A percentile compares a stretch with the other conserved stretches of the same genome.
These are phyloP conservation scores for Fagopyrum homotropicum DNA, from an alignment of 148 eudicot genomes.

Conservation along the genomic window DNA sequence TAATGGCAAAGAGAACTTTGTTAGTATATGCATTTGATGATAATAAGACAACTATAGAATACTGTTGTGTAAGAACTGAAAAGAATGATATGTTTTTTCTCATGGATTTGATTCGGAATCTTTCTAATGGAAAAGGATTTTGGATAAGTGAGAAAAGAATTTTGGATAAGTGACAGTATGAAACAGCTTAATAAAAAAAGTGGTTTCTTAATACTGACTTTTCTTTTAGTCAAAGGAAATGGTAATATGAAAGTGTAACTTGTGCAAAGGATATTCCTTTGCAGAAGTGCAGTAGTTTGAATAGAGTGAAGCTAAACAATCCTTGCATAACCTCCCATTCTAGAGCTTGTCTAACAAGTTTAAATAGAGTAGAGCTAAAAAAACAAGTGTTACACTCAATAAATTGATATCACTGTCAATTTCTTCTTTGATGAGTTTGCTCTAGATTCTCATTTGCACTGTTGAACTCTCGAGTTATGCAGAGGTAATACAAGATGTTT, in stretches of 20 bases:
- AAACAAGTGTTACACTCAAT: too few relatives aligned
- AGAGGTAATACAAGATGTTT: too few relatives aligned
- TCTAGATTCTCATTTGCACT: too few relatives aligned
- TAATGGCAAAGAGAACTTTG: constrained; percentile 11
- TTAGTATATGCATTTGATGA: background rate
- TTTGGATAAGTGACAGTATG: too few relatives aligned
- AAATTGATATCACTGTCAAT: too few relatives aligned
- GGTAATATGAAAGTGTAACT: background rate
- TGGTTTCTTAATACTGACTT: background rate
- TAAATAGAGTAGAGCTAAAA: too few relatives aligned
- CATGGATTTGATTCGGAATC: background rate
- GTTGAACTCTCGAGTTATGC: too few relatives aligned
- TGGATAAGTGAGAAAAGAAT: background rate
- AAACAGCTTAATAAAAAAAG: background rate
- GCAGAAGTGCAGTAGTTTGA: too few relatives aligned
- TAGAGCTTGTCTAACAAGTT: too few relatives aligned
- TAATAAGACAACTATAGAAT: background rate
- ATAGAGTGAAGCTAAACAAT: too few relatives aligned
- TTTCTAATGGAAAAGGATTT: background rate
- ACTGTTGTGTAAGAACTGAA: background rate
- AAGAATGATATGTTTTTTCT: background rate
- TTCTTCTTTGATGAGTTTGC: too few relatives aligned
- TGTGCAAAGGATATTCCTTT: background rate
- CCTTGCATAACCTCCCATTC: too few relatives aligned
- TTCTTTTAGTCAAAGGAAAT: background rate